Percentiles rank a stretch among this genome's conserved stretches.
Conservation (phyloP, 768 basidiomycete genomes). For the Auriscalpium vulgare region DNA sequence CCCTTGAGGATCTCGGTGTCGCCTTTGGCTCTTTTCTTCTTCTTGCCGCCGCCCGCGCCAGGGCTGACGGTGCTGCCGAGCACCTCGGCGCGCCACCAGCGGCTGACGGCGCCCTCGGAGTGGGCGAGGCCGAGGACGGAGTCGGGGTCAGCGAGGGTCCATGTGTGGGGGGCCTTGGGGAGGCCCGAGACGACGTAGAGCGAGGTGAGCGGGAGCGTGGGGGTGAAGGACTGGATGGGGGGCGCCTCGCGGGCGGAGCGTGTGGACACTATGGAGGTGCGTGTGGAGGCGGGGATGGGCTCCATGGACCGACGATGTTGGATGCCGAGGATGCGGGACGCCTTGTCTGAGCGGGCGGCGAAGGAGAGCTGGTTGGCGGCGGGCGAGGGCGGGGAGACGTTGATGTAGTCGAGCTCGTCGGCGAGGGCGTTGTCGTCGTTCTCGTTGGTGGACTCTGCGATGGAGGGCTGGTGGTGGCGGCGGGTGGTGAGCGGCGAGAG, state of each 20-base stretch:
- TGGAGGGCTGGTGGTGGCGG: neutral
- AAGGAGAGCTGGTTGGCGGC: slow-evolving; percentile 25
- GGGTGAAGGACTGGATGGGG: slow-evolving; percentile 52
- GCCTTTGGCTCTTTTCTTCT: slow-evolving; percentile 58
- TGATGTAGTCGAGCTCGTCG: slow-evolving; percentile 72
- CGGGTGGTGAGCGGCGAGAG: neutral
- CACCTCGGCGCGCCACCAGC: slow-evolving; percentile 90
- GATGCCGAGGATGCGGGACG: slow-evolving; percentile 71
- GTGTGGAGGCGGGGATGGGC: slow-evolving; percentile 70
- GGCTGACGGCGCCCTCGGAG: slow-evolving; percentile 73
- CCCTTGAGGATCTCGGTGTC: slow-evolving; percentile 63
- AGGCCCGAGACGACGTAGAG: slow-evolving; percentile 86
- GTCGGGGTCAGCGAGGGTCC: slow-evolving; percentile 84
- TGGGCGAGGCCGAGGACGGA: slow-evolving; percentile 77
- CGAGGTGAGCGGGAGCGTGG: slow-evolving; percentile 70
- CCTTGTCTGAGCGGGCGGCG: slow-evolving; percentile 53
- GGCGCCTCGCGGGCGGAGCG: slow-evolving; percentile 54
- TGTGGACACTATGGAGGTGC: slow-evolving; percentile 73
- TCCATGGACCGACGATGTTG: slow-evolving; percentile 74
- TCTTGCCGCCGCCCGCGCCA: slow-evolving; percentile 65
- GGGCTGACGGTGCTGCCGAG: slow-evolving; percentile 83
- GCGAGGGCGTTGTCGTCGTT: slow-evolving; percentile 41
- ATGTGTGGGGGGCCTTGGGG: slow-evolving; percentile 82
- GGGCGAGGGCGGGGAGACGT: slow-evolving; percentile 29
- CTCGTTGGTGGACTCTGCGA: neutral